Conservation (phyloP, 495 filamentous ascomycete genomes). For the Elasticomyces elasticus region DNA sequence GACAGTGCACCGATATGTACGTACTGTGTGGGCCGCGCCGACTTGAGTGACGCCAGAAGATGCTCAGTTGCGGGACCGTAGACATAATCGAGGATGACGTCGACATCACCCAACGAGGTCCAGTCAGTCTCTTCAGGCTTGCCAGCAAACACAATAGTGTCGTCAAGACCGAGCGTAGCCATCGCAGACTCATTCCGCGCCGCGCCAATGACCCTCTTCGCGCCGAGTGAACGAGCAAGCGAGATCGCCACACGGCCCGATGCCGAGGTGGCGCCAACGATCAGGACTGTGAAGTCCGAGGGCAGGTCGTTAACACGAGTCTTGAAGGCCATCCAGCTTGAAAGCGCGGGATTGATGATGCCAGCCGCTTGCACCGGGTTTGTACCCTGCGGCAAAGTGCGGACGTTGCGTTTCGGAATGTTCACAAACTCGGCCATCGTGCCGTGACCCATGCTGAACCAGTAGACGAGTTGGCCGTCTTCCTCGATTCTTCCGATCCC, state of each 20-base stretch:
- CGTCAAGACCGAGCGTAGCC: constrained; percentile 35
- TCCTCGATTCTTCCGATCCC: constrained; percentile 24
- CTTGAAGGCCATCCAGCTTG: constrained; percentile 35
- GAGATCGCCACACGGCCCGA: constrained; percentile 34
- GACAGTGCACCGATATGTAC: constrained; percentile 24
- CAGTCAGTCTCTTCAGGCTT: constrained; percentile 35
- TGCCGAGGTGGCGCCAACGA: constrained; percentile 38
- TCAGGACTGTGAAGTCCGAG: constrained; percentile 32
- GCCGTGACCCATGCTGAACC: constrained; percentile 21
- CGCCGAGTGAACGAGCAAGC: constrained; percentile 34
- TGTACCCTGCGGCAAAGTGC: constrained; percentile 14
- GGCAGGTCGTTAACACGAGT: constrained; percentile 29
- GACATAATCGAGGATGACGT: constrained; percentile 29
- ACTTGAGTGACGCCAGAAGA: constrained; percentile 16
- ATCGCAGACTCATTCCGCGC: constrained; percentile 32
- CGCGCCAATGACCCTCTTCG: constrained; percentile 35
- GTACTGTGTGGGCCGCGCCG: constrained; percentile 16
- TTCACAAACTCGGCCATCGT: constrained; percentile 12
- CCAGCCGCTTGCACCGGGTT: constrained; percentile 37
- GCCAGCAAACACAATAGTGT: constrained; percentile 29
- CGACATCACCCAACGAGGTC: constrained; percentile 22
- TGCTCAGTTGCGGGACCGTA: constrained; percentile 19
- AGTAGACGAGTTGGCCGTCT: constrained; percentile 35
- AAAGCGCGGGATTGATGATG: constrained; percentile 38
- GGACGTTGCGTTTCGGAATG: not conserved